Evolutionary conservation across 306 rosid species (phyloP), one percentile per base, ranked within the genome.

Genomic region (Betula pendula): DNA sequence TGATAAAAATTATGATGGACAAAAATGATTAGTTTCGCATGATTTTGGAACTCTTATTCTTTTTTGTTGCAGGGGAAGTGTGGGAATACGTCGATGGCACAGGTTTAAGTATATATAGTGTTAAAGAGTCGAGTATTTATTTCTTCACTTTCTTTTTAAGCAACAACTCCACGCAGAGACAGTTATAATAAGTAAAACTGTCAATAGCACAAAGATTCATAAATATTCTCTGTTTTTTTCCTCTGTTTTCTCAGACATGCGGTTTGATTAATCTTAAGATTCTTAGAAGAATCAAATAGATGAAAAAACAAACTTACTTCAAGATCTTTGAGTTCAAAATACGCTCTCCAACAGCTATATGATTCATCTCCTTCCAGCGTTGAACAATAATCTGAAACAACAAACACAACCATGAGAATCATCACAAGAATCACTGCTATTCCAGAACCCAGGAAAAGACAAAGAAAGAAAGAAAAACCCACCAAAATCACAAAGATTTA

Each of bases 271-370:
- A 45, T 69, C 49, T 66, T 3, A 60, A 77, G 2, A 58, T 35
- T 3, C 16, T 13, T 38, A 55, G 6, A 53, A 33, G 8, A 8
- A 35, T 63, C 55, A 53, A 35, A 60, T 60, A 29, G 17, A 27
- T 1, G 25, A 12, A 4, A 24, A 53, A 12, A 70, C 14, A 48
- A 75, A 82, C 86, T 20, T 77, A 92, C 98, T 80, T 89, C 89
- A 4, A 94, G 89, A 75, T 94, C 98, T 51, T 94, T 89, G 45
- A 94, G 92, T 80, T 92, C 97, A 77, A 90, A 90, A 80, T 92
- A 94, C 10, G 93, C 97, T 75, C 90, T 91, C 98, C 98, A 94
- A 82, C 98, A 94, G 69, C 92, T 81, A 74, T 90, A 90, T 15
- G 89, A 92, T 53, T 92, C 85, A 20, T 94, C 98, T 77, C 98